A percentile compares a stretch with the other conserved stretches of the same genome.
Conservation (phyloP, 2,329 filamentous ascomycete species). For the Botrytis squamosa region DNA sequence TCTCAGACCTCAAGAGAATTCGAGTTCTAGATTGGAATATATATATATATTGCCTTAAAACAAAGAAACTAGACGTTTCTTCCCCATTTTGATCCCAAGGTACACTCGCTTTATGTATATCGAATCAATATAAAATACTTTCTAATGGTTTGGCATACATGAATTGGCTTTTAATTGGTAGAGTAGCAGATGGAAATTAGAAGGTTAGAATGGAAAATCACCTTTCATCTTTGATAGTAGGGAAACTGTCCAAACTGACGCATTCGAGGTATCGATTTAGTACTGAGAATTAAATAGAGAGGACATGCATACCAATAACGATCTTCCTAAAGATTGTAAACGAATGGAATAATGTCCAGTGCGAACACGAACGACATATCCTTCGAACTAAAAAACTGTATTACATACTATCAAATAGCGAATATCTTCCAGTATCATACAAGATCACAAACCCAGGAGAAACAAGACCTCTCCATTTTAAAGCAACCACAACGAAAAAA, state of each 20-base stretch:
- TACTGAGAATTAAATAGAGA: background rate
- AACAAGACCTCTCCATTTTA: background rate
- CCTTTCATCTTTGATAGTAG: background rate
- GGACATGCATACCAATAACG: no score
- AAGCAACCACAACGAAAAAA: background rate
- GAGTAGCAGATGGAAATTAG: background rate
- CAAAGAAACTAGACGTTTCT: background rate
- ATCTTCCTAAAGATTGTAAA: background rate
- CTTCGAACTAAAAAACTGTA: background rate
- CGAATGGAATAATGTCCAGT: no score
- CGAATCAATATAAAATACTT: background rate
- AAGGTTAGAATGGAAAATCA: background rate
- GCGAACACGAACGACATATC: background rate
- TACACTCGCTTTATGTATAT: background rate
- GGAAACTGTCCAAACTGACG: no score
- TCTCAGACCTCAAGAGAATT: background rate
- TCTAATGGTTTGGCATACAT: background rate
- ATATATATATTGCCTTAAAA: background rate
- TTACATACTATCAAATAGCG: background rate
- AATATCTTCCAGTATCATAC: background rate
- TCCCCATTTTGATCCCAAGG: background rate
- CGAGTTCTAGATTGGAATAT: background rate
- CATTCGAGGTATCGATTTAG: background rate
- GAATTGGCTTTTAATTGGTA: background rate
- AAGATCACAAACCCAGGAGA: background rate